Evolutionary conservation across 129 eudicot genomes (phyloP).

Genomic region (Chrysanthemum makinoi): DNA sequence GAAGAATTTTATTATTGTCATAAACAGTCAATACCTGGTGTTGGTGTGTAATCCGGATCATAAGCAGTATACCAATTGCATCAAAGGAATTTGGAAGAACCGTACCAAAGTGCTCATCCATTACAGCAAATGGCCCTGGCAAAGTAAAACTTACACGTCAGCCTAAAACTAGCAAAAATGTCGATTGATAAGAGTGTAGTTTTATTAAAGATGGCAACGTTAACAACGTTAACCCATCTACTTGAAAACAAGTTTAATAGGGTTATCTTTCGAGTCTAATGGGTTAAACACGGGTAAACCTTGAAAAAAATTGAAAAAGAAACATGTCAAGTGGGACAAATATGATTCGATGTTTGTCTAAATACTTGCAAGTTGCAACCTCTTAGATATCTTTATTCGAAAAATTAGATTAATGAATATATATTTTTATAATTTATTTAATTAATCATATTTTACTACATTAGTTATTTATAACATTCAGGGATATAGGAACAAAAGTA

Average conservation of each 20-base stretch:
- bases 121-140: conserved; percentile 82
- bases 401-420: neutral
- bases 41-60: conserved; percentile 93
- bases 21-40: conserved; percentile 71
- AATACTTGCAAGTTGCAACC: neutral
- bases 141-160: conserved; percentile 14
- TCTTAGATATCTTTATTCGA: neutral
- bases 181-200: conserved; percentile 9
- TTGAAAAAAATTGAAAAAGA: neutral
- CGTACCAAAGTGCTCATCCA: conserved; percentile 86
- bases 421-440: neutral
- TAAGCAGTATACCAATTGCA: conserved; percentile 97
- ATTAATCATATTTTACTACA: too few species aligned
- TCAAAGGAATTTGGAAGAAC: conserved; percentile 85
- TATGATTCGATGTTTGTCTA: neutral
- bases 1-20: neutral
- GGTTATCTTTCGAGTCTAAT: too few species aligned
- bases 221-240: conserved; percentile 11
- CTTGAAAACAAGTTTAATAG: neutral
- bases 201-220: neutral
- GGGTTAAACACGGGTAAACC: neutral
- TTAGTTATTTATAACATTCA: too few species aligned
- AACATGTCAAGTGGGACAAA: neutral
- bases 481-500: too few species aligned
- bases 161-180: neutral